Base-by-base conservation (phyloP, 2,329 filamentous ascomycete genomes). In the Cadophora luteo-olivacea region DNA sequence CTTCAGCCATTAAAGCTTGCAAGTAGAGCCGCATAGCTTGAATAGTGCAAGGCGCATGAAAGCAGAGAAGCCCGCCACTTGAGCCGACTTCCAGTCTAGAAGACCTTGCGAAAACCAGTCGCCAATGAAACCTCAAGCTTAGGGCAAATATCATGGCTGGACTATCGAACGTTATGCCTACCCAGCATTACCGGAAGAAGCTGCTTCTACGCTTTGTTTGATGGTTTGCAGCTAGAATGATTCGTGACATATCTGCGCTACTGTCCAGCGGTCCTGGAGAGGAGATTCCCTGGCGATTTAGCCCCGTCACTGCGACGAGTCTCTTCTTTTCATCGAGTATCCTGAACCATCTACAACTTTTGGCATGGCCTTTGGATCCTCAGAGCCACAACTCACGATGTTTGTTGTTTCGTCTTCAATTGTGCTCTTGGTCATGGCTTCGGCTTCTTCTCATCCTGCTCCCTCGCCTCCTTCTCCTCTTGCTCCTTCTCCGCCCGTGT, bases 401-500 rank as follows among this genome's bases (percentile, higher is more conserved):
- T 16, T 32, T 33, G 60, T 51, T 49, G 38, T 16, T 49, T 62
- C 16, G 19, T 51, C 3, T 7, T 36, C 55, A 33, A 51, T 51
- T n/a, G 41, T 33, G 16, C 36, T 19, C 9, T 41, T 19, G 16
- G 16, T 62, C 60, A 62, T n/a, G 60, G 19, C 54, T 65, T 51
- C 25, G 54, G 29, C 45, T 58, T 60, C 64, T 65, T 29, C 54
- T 58, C 54, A 4, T 65, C 64, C 32, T 29, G 22, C 25, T 55
- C 61, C 25, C 22, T 54, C 38, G 49, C 66, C 19, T 61, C 61
- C 41, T n/a, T 66, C 22, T 63, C 60, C 41, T 64, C 51, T 16
- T 49, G 24, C 33, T 69, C 63, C 54, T 61, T 58, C 22, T 67
- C 67, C 14, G 52, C 67, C 51, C 70, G 66, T 29, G 65, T 54